These are phyloP conservation scores for Phytophthora sansomeana DNA, from an alignment of 352 stramenopile genomes.

Conservation along the genomic window DNA sequence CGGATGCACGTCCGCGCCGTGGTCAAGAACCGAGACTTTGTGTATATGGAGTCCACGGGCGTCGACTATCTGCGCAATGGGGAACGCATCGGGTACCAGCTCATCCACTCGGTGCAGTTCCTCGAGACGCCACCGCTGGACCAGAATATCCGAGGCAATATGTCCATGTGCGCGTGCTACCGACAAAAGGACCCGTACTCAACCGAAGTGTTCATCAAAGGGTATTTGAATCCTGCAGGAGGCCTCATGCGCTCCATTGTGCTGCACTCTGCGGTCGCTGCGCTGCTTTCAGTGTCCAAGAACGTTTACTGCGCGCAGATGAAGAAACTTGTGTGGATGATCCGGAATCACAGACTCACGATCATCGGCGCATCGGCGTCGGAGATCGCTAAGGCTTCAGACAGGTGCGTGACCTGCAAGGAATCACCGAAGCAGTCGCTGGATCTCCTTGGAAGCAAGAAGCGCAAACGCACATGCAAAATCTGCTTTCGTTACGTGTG, in stretches of 20 bases:
- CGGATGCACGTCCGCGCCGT: slow-evolving; percentile 44
- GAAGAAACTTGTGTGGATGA: slow-evolving; percentile 69
- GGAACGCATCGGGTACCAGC: slow-evolving; percentile 56
- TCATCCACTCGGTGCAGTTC: slow-evolving; percentile 66
- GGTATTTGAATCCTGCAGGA: slow-evolving; percentile 41
- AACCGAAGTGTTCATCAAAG: slow-evolving; percentile 58
- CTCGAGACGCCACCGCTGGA: slow-evolving; percentile 42
- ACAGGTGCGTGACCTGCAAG: slow-evolving; percentile 30
- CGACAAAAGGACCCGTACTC: slow-evolving; percentile 50
- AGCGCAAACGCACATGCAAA: slow-evolving; percentile 35
- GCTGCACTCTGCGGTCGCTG: slow-evolving; percentile 38
- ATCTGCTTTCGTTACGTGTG: slow-evolving; percentile 52
- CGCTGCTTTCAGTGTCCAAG: slow-evolving; percentile 40
- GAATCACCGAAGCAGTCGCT: slow-evolving; percentile 6
- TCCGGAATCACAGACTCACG: slow-evolving; percentile 36
- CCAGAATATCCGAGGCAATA: slow-evolving; percentile 47
- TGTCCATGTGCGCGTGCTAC: slow-evolving; percentile 61
- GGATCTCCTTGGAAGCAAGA: slow-evolving; percentile 19
- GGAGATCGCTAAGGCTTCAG: slow-evolving; percentile 16
- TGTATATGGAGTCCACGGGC: slow-evolving; percentile 60
- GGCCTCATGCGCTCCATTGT: slow-evolving; percentile 50
- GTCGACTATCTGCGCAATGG: slow-evolving; percentile 52
- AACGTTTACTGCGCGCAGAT: slow-evolving; percentile 60
- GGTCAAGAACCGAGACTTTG: slow-evolving; percentile 60
- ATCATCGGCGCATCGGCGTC: neutral